phyloP scores from a whole-genome alignment of 2,329 filamentous ascomycete species.

The Colletotrichum gigasporum region DNA sequence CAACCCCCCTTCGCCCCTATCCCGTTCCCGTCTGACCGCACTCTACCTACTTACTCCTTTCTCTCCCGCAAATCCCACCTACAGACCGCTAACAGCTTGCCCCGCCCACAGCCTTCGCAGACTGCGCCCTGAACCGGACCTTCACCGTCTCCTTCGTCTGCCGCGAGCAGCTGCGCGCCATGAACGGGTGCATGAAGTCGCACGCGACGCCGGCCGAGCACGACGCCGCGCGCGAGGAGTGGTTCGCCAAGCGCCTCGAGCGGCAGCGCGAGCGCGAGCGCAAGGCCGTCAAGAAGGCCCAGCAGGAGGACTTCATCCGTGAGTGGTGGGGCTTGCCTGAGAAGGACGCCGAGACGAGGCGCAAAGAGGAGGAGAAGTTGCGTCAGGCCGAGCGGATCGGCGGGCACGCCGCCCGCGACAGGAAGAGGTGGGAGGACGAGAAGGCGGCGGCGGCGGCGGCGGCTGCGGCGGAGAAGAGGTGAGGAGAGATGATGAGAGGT shows the following conservation, averaged over 20 bases:
- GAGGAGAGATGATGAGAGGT: background rate
- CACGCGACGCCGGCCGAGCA: slow-evolving; percentile 87
- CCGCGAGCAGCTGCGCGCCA: slow-evolving; percentile 78
- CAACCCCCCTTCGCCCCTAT: background rate
- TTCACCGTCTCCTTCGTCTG: slow-evolving; percentile 90
- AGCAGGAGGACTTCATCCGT: slow-evolving; percentile 71
- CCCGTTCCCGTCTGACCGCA: background rate
- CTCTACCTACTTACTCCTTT: background rate
- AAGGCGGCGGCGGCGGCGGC: slow-evolving; percentile 1
- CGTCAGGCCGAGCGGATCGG: slow-evolving; percentile 63
- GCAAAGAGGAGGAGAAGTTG: slow-evolving; percentile 62
- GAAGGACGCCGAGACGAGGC: slow-evolving; percentile 60
- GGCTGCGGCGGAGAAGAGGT: slow-evolving; percentile 14
- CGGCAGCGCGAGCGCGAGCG: slow-evolving; percentile 73
- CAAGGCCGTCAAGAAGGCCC: slow-evolving; percentile 66
- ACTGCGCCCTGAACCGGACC: slow-evolving; percentile 86
- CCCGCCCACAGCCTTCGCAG: slow-evolving; percentile 78
- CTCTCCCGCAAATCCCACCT: background rate
- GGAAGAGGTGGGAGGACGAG: slow-evolving; percentile 36
- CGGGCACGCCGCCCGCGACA: slow-evolving; percentile 56
- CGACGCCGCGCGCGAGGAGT: slow-evolving; percentile 90
- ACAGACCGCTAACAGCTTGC: too few relatives aligned
- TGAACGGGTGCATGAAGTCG: slow-evolving; percentile 93
- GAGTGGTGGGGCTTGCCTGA: slow-evolving; percentile 75
- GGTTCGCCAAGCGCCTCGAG: slow-evolving; percentile 83